Evolutionary conservation across 2,329 filamentous ascomycete species (phyloP), one percentile per base, ranked within the genome.

Genomic region (Chaetomiaceae sp.): DNA sequence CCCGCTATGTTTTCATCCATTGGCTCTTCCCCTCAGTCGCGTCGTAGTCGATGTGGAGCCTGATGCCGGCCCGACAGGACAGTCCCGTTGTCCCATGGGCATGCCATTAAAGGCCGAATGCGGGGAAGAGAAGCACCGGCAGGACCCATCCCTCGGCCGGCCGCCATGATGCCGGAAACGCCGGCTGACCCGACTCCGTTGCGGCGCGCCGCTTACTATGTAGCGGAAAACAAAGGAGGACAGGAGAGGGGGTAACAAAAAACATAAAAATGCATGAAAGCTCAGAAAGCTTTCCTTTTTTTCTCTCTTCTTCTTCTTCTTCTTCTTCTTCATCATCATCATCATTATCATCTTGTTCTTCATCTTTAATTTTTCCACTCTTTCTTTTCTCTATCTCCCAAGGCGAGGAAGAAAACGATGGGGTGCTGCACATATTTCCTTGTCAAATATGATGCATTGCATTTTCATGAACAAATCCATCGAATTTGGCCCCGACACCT

Each of bases 21-120:
- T 50, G 40, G 45, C 27, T 4, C 30, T 30, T 46, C 44, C 40
- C 46, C 46, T 38, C 40, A 50, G 38, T 29, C 21, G 23, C 18
- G 42, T 51, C 14, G 48, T 32, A 55, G 30, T 20, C 10, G 18
- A 16, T 27, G 45, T 37, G 45, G 48, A 33, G 20, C 27, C 8
- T 48, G 36, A 41, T 29, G 43, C 9, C 46, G 46, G 36, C 25
- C 48, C 43, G 36, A 46, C 46, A 46, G 16, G 18, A 48, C 30
- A 32, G 37, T 44, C 44, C 18, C 25, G 41, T 45, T 20, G 25
- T 6, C 42, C 33, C 50, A 25, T 40, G 9, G 5, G 41, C 41
- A 43, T 44, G 43, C 21, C 41, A 38, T 27, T 52, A 20, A 58
- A 58, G 54, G 48, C 56, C 56, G 56, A 58, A 56, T 58, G 56